phyloP scores from a whole-genome alignment of 1,139 yeast species.

The Saccharomyces hybrid region DNA sequence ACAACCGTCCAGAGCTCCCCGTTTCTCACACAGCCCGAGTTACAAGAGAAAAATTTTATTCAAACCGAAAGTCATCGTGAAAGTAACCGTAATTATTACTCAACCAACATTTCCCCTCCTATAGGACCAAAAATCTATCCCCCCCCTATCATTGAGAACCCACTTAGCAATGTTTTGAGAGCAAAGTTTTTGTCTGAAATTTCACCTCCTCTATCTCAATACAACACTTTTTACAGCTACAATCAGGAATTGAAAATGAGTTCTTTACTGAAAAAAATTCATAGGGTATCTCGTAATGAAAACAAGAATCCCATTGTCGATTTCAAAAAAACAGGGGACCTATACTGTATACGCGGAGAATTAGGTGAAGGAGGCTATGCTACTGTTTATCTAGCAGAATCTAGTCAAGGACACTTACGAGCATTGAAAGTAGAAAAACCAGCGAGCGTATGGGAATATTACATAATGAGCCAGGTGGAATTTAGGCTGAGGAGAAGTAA shows the following conservation, averaged over 20 bases:
- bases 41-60: neutral
- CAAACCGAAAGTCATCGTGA: neutral
- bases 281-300: conserved; percentile 34
- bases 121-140: conserved; percentile 15
- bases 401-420: conserved; percentile 46
- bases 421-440: conserved; percentile 75
- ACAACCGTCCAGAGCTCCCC: conserved; percentile 23
- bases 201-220: conserved; percentile 29
- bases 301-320: conserved; percentile 31
- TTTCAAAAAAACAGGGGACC: conserved; percentile 38
- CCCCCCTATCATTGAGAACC: neutral
- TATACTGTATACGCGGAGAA: conserved; percentile 49
- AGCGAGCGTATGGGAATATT: conserved; percentile 74
- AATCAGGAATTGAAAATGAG: conserved; percentile 31
- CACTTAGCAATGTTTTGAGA: neutral
- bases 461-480: conserved; percentile 53
- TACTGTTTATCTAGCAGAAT: conserved; percentile 65
- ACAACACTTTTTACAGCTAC: conserved; percentile 30
- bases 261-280: conserved; percentile 33
- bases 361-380: conserved; percentile 82
- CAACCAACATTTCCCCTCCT: conserved; percentile 20
- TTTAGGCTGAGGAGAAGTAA: conserved; percentile 25
- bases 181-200: conserved; percentile 16
- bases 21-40: conserved; percentile 23
- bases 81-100: neutral